Evolutionary conservation across 2,329 filamentous ascomycete genomes (phyloP).

Genomic region (Didymella lethalis): DNA sequence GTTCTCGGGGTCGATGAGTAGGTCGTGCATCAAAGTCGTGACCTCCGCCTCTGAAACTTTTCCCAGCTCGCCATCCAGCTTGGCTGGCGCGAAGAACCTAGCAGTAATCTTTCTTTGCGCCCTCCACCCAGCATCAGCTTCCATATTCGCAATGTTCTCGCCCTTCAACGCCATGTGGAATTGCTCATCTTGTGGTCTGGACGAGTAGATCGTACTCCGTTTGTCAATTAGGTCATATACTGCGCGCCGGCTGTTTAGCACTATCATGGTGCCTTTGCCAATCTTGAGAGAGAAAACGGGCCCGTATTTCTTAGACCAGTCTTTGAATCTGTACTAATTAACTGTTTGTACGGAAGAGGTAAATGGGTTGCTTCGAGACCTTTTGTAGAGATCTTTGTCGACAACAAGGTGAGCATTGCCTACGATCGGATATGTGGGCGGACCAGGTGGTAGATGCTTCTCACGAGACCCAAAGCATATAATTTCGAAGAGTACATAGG

Average conservation of each 20-base stretch:
- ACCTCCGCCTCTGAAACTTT: slow-evolving; percentile 38
- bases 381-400: slow-evolving; percentile 29
- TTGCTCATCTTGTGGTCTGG: slow-evolving; percentile 26
- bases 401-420: slow-evolving; percentile 37
- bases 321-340: slow-evolving; percentile 23
- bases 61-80: slow-evolving; percentile 30
- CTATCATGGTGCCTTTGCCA: slow-evolving; percentile 30
- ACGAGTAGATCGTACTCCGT: slow-evolving; percentile 27
- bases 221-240: slow-evolving; percentile 33
- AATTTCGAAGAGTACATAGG: slow-evolving; percentile 28
- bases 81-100: slow-evolving; percentile 30
- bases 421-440: slow-evolving; percentile 37
- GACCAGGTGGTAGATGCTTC: slow-evolving; percentile 38
- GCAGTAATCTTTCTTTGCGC: slow-evolving; percentile 32
- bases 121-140: slow-evolving; percentile 30
- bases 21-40: slow-evolving; percentile 52
- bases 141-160: slow-evolving; percentile 34
- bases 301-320: slow-evolving; percentile 34
- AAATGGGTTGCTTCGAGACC: neutral
- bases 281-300: slow-evolving; percentile 32
- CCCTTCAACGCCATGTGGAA: slow-evolving; percentile 19
- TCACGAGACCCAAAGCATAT: slow-evolving; percentile 34
- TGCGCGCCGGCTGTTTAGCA: slow-evolving; percentile 28
- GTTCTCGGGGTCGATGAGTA: slow-evolving; percentile 55
- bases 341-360: neutral